Evolutionary conservation across 768 basidiomycete species (phyloP).

Genomic region (Trichaptum fuscoviolaceum): DNA sequence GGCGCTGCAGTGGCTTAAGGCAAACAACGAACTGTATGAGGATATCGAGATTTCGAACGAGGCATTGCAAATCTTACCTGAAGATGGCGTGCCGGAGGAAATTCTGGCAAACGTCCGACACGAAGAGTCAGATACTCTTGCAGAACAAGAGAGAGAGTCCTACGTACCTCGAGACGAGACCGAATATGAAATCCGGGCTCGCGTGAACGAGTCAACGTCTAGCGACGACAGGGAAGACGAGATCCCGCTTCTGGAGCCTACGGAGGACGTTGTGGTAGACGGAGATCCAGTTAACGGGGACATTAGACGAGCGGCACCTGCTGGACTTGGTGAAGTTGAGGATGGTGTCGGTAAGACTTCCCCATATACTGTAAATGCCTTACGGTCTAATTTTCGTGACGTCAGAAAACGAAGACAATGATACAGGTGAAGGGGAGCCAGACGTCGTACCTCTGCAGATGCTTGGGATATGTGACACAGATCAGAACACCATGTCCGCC

Average conservation of each 20-base stretch:
- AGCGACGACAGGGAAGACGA: no score
- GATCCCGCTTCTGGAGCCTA: no score
- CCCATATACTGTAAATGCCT: no score
- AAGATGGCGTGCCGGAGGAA: conserved; percentile 29
- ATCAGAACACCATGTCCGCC: conserved; percentile 18
- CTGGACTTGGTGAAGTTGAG: no score
- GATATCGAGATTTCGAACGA: conserved; percentile 21
- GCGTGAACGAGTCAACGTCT: no score
- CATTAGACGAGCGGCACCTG: no score
- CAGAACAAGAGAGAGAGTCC: conserved; percentile 22
- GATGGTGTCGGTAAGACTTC: no score
- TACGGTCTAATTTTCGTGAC: no score
- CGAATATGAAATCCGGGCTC: no score
- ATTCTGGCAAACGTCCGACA: conserved; percentile 18
- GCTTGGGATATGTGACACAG: conserved; percentile 23
- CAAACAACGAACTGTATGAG: conserved; percentile 26
- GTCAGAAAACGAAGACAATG: neutral
- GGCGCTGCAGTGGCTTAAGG: conserved; percentile 32
- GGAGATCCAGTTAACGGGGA: no score
- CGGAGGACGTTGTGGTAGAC: no score
- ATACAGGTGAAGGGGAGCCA: conserved; percentile 9
- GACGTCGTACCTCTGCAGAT: conserved; percentile 25
- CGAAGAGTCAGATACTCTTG: conserved; percentile 10
- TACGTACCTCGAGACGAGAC: conserved; percentile 25
- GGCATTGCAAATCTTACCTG: conserved; percentile 21